Evolutionary conservation across 768 basidiomycete genomes (phyloP), one percentile per base, ranked within the genome.

Genomic region (Zangia roseola): DNA sequence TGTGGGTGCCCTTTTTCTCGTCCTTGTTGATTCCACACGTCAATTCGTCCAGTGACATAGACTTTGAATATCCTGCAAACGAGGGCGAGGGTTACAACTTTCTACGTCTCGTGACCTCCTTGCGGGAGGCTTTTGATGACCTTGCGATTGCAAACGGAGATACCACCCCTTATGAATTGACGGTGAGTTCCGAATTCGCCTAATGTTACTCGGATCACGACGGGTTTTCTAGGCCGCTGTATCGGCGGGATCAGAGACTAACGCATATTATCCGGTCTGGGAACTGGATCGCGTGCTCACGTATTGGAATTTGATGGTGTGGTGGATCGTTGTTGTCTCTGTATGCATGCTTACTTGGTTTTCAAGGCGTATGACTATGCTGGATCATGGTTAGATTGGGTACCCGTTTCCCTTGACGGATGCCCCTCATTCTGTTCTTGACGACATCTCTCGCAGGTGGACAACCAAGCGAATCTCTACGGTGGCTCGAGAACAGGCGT

Each of bases 221-320:
- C 34, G 43, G 21, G 37, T 26, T 43, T 20, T 20, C 23, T 40
- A 74, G 73, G 78, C 76, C 13, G 84, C 85, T 10, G 83, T 83
- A 36, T 73, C 83, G 7, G 84, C 84, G 40, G 90, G 88, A 19
- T 51, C 75, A 1, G 68, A 69, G 5, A 80, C 86, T 58, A 82
- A 86, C 51, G 73, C 71, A 37, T 76, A 79, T 52, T 73, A 86
- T 16, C 71, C 75, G 5, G 71, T 91, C 16, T 61, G 76, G 7
- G 78, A 83, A 55, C 83, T 92, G 82, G 77, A 89, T 59, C 57
- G 60, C 16, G 83, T 80, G 7, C 62, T 93, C 43, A 77, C 73
- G 39, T 88, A 82, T 70, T 91, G 88, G 88, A 90, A 92, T 60
- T 64, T 92, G 44, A 91, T 92, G 90, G 86, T 81, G 38, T 20